Percentiles rank a stretch among this genome's conserved stretches.
Evolutionary conservation across 2,329 filamentous ascomycete genomes (phyloP).

Genomic region (Penicillium nordicum): DNA sequence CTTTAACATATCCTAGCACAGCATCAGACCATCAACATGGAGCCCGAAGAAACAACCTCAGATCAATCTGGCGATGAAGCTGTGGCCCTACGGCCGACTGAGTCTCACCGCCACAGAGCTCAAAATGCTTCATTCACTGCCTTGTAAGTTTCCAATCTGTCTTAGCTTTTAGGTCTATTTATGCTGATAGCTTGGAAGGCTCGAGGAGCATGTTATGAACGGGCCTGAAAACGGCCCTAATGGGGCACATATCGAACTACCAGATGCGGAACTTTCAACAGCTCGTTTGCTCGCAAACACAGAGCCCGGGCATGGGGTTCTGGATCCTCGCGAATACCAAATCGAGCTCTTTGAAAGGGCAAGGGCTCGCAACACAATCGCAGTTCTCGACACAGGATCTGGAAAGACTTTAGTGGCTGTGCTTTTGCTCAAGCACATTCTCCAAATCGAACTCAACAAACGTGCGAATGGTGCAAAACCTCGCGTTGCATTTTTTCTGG

Average conservation of each 20-base stretch:
- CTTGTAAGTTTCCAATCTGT: conserved; percentile 33
- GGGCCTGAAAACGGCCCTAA: conserved; percentile 39
- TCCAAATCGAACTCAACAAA: conserved; percentile 73
- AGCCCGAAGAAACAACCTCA: conserved; percentile 12
- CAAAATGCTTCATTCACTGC: conserved; percentile 53
- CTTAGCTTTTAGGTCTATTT: neutral
- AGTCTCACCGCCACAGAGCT: conserved; percentile 25
- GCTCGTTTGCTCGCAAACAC: conserved; percentile 53
- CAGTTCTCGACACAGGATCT: conserved; percentile 85
- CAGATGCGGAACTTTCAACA: conserved; percentile 52
- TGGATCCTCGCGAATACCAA: conserved; percentile 84
- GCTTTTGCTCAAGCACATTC: conserved; percentile 70
- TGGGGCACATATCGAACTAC: neutral
- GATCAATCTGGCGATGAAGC: conserved; percentile 29
- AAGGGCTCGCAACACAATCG: conserved; percentile 80
- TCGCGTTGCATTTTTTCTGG: conserved; percentile 80
- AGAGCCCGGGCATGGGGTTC: conserved; percentile 59
- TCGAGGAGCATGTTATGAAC: conserved; percentile 43
- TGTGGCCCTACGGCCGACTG: neutral
- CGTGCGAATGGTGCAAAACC: conserved; percentile 58
- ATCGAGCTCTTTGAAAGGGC: conserved; percentile 85
- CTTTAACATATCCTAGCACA: neutral
- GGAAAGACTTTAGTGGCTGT: conserved; percentile 97
- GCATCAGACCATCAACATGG: neutral
- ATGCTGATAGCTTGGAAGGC: conserved; percentile 23